These are phyloP conservation scores for Pichia cactophila DNA, from an alignment of 1,139 yeast genomes.

Conservation along the genomic window DNA sequence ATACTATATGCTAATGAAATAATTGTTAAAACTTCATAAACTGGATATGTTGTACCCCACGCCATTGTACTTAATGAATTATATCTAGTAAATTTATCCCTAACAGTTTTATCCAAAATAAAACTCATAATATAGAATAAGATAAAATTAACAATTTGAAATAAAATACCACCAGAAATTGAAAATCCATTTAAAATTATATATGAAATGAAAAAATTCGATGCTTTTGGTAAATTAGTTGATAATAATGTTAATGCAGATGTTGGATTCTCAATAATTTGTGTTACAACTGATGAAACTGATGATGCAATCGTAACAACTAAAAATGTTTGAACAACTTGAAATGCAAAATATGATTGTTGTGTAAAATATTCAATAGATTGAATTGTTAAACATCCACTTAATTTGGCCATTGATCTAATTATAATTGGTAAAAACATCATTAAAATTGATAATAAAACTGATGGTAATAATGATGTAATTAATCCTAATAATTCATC, in stretches of 20 bases:
- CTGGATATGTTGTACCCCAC: slow-evolving; percentile 79
- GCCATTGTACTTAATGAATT: slow-evolving; percentile 2
- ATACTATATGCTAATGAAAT: slow-evolving; percentile 72
- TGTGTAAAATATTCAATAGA: slow-evolving; percentile 77
- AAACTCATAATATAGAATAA: slow-evolving; percentile 40
- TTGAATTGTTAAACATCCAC: slow-evolving; percentile 68
- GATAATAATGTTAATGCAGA: slow-evolving; percentile 68
- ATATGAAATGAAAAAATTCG: slow-evolving; percentile 73
- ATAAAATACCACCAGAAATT: slow-evolving; percentile 57
- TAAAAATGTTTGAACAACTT: slow-evolving; percentile 73
- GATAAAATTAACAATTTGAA: slow-evolving; percentile 36
- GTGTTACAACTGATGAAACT: slow-evolving; percentile 56
- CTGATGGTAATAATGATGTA: slow-evolving; percentile 53
- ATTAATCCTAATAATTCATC: slow-evolving; percentile 43
- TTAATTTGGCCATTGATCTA: slow-evolving; percentile 58
- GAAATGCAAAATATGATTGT: slow-evolving; percentile 65
- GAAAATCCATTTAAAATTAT: slow-evolving; percentile 66
- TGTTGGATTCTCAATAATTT: slow-evolving; percentile 61
- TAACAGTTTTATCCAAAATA: slow-evolving; percentile 40
- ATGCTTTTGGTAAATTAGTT: slow-evolving; percentile 68
- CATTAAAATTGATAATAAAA: slow-evolving; percentile 50
- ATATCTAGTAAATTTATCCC: slow-evolving; percentile 44
- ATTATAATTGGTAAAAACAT: slow-evolving; percentile 75
- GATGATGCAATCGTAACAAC: slow-evolving; percentile 86
- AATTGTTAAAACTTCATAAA: slow-evolving; percentile 66